These are phyloP conservation scores for Cryptosporidium viatorum DNA, from an alignment of 169 alveolate species.

Conservation along the genomic window DNA sequence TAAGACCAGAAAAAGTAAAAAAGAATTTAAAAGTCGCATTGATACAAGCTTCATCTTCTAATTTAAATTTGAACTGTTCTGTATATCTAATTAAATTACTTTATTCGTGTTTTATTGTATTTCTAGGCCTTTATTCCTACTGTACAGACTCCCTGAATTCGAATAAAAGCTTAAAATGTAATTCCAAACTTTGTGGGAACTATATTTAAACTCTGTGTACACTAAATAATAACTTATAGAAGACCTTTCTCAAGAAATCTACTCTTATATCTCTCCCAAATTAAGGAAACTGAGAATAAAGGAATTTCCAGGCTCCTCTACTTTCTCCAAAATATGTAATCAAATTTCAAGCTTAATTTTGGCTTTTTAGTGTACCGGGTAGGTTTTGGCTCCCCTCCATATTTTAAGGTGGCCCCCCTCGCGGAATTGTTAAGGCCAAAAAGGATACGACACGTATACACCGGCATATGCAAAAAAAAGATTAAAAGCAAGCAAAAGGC, in stretches of 20 bases:
- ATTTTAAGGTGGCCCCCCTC: constrained; percentile 10
- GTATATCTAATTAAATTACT: background rate
- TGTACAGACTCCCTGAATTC: background rate
- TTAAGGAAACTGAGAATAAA: no score
- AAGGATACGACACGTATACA: constrained; percentile 26
- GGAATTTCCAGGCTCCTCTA: background rate
- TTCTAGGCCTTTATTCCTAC: background rate
- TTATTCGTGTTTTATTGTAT: background rate
- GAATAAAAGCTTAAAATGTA: background rate
- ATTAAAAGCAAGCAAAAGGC: constrained; percentile 15
- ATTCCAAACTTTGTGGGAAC: constrained; percentile 11
- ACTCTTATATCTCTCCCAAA: no score
- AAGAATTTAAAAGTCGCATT: background rate
- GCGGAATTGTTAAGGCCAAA: constrained; percentile 1
- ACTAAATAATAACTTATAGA: background rate
- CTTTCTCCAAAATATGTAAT: background rate
- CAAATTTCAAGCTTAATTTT: no score
- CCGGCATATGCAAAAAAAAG: constrained; percentile 19
- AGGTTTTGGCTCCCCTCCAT: constrained; percentile 5
- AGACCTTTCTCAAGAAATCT: background rate
- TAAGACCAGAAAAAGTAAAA: background rate
- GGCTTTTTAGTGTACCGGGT: background rate
- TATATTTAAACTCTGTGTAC: background rate
- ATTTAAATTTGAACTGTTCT: background rate
- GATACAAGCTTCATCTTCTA: background rate